Base-by-base conservation (phyloP, 106 monocot species). In the Narthecium ossifragum region DNA sequence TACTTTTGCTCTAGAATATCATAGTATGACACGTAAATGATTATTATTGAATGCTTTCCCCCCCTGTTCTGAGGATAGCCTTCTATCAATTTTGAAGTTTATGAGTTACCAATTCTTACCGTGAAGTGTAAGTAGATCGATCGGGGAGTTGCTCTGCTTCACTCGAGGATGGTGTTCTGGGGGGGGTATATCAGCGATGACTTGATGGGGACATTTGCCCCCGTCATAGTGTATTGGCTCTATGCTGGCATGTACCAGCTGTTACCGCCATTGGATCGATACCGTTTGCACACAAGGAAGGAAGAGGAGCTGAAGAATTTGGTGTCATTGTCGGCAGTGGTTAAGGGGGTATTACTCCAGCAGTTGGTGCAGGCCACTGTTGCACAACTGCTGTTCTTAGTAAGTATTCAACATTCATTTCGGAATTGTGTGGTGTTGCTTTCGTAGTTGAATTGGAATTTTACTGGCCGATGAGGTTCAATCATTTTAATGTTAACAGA, bases 211-310 rank as follows among this genome's bases (percentile, higher is more conserved):
- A 88, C 84, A 4, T 88, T 92, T 26, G 78, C 73, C 15, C 92
- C 92, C 23, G 73, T 92, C 37, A 73, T 74, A 15, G 55, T 92
- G 1, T 92, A 88, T 66, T 92, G 88, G 92, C 20, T 88, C 51
- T 92, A 92, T 53, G 72, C 84, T 13, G 88, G 92, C n/a, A 21
- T 78, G 34, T 92, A 92, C 62, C 70, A 78, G 61, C 75, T 88
- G 27, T 38, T 88, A 55, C 78, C 75, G 11, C 73, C 65, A 2
- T 34, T 84, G 73, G 81, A 88, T 50, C 59, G 58, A 12, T 88
- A 68, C 66, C 49, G 92, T 45, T 14, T 92, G 70, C 88, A 88
- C 59, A 79, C 92, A 1, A 56, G 59, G 48, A 73, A 65, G 17
- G 92, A 92, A 51, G 84, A 84, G 39, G 73, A 81, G 38, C 47